Evolutionary conservation across 371 early-diverging fungal genomes (phyloP), one percentile per base, ranked within the genome.

Genomic region (Saksenaea oblongispora): DNA sequence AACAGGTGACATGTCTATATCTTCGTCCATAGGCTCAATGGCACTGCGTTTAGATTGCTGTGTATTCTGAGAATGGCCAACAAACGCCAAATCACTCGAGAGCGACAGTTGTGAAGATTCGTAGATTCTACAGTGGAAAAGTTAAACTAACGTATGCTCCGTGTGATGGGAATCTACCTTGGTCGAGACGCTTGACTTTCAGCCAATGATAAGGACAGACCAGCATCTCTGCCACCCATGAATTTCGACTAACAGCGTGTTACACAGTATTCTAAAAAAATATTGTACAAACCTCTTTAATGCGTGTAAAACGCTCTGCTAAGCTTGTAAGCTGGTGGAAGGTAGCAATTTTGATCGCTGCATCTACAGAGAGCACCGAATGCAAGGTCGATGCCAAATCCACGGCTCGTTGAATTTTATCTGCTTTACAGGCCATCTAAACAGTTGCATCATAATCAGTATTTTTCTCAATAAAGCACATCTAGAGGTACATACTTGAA

Each of bases 331-430:
- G 72, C 41, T 84, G 83, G 63, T 89, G 77, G 63, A 82, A 80
- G 1, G 86, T 69, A 0, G 96, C 96, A 61, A 96, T 83, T 68
- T 91, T 88, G 59, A 94, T 76, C 0, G 95, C 96, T 0, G 86
- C 90, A 39, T 94, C 93, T 37, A 95, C 65, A 0, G 94, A 89
- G 36, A 71, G 70, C 3, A 82, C 57, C 15, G 75, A 65, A 36
- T 79, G 79, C 24, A 96, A 74, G 66, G 84, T 76, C 14, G 72
- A 65, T 8, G 89, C 79, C 56, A 96, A 67, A 62, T 95, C 96
- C 27, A 93, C 61, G 0, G 93, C 95, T 11, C 93, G 84, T 61
- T 91, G 87, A 0, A 78, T 59, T 39, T 86, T 85, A 34, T 92
- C 93, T 0, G 75, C 70, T 67, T 87, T 88, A 71, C 93, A 93